A percentile compares a stretch with the other conserved stretches of the same genome.
phyloP scores from a whole-genome alignment of 1,284 basidiomycete genomes.

The Vanrija sp. region DNA sequence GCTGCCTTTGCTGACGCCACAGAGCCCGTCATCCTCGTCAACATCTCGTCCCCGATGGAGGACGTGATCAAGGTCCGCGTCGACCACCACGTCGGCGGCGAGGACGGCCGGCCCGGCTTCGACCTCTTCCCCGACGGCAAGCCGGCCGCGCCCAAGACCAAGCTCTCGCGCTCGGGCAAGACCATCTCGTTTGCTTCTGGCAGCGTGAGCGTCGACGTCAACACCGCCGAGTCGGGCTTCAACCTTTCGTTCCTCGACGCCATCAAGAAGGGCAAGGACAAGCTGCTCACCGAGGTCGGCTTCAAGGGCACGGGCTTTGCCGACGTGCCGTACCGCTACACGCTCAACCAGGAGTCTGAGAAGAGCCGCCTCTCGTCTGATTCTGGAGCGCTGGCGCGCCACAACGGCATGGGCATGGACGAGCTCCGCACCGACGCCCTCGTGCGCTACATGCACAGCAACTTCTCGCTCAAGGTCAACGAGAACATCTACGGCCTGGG shows the following conservation, averaged over 20 bases:
- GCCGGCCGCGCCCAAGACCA: conserved; percentile 52
- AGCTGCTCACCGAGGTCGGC: conserved; percentile 48
- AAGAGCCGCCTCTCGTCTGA: conserved; percentile 60
- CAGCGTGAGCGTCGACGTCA: conserved; percentile 29
- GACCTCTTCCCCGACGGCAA: conserved; percentile 62
- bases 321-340: conserved; percentile 64
- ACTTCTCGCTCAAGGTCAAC: conserved; percentile 64
- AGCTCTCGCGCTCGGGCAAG: conserved; percentile 46
- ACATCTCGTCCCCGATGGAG: conserved; percentile 62
- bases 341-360: conserved; percentile 57
- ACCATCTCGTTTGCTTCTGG: conserved; percentile 48
- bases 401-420: conserved; percentile 10
- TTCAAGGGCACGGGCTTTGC: conserved; percentile 61
- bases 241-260: conserved; percentile 52
- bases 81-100: conserved; percentile 57
- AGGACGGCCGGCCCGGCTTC: conserved; percentile 54
- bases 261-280: conserved; percentile 2
- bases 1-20: conserved; percentile 45
- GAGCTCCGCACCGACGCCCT: conserved; percentile 12
- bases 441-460: conserved; percentile 58
- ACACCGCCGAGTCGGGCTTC: conserved; percentile 31
- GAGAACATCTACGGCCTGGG: conserved; percentile 69
- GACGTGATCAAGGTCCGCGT: conserved; percentile 56
- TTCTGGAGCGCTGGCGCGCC: conserved; percentile 17
- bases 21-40: conserved; percentile 60